Conservation (phyloP, 1,139 yeast species). For the Fermentozyma sake region DNA sequence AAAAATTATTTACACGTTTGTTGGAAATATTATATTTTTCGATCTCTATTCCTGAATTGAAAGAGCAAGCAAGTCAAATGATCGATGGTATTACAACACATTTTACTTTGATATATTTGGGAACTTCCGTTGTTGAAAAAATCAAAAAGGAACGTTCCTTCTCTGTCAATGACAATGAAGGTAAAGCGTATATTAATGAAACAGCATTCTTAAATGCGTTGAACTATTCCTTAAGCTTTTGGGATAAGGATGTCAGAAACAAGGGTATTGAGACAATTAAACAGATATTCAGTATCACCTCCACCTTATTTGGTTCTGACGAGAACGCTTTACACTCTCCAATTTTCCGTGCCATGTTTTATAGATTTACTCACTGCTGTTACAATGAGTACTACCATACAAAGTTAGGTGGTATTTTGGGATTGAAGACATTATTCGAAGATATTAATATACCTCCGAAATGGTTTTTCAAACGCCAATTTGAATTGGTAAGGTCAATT, state of each 20-base stretch:
- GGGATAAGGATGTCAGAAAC: constrained; percentile 63
- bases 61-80: constrained; percentile 59
- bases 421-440: constrained; percentile 67
- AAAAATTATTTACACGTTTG: constrained; percentile 53
- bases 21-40: constrained; percentile 72
- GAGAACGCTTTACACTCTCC: constrained; percentile 71
- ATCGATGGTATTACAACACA: constrained; percentile 72
- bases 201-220: constrained; percentile 70
- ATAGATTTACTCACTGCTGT: constrained; percentile 84
- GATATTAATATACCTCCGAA: constrained; percentile 63
- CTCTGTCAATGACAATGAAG: constrained; percentile 76
- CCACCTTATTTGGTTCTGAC: constrained; percentile 59
- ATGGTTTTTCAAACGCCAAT: constrained; percentile 75
- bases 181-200: constrained; percentile 65
- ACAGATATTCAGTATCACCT: constrained; percentile 57
- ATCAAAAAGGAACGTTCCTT: constrained; percentile 68
- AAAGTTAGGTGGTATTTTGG: constrained; percentile 86
- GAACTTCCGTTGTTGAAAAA: constrained; percentile 68
- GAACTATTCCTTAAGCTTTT: constrained; percentile 75
- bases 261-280: constrained; percentile 69
- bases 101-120: constrained; percentile 71
- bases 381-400: constrained; percentile 83
- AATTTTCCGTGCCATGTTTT: constrained; percentile 69
- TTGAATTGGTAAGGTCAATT: constrained; percentile 80
- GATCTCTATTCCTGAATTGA: constrained; percentile 70